Conservation (phyloP, 2,329 filamentous ascomycete genomes). For the Penicillium brasilianum region DNA sequence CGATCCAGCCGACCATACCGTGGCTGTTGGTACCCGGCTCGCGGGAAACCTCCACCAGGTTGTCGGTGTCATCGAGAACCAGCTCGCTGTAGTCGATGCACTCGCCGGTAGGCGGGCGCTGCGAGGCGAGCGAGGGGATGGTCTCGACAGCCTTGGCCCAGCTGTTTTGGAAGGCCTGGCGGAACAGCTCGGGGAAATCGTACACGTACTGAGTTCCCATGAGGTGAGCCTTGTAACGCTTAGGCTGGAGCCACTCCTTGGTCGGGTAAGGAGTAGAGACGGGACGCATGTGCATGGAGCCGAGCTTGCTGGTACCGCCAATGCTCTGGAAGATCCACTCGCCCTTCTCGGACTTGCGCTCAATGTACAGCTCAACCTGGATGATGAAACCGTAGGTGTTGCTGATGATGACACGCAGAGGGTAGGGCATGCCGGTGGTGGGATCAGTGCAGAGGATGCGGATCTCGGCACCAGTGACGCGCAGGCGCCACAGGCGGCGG, state of each 20-base stretch:
- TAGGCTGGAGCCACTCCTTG: slow-evolving; percentile 98
- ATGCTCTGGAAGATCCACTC: slow-evolving; percentile 99
- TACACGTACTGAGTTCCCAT: slow-evolving; percentile 99
- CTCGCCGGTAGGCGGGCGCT: slow-evolving; percentile 83
- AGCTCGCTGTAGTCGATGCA: slow-evolving; percentile 95
- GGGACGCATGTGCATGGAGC: slow-evolving; percentile 89
- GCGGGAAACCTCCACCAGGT: slow-evolving; percentile 87
- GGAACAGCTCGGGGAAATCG: slow-evolving; percentile 99
- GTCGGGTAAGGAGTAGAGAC: slow-evolving; percentile 93
- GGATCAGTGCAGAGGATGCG: slow-evolving; percentile 97
- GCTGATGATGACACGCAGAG: slow-evolving; percentile 92
- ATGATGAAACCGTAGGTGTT: slow-evolving; percentile 99
- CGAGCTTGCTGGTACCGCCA: slow-evolving; percentile 91
- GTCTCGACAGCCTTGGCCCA: slow-evolving; percentile 79
- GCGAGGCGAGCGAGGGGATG: slow-evolving; percentile 74
- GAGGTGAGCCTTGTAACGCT: slow-evolving; percentile 98
- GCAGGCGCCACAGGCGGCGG: slow-evolving; percentile 90
- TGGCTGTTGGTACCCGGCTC: slow-evolving; percentile 94
- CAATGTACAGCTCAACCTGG: slow-evolving; percentile 95
- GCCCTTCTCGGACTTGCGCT: slow-evolving; percentile 96
- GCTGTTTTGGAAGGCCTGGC: slow-evolving; percentile 94
- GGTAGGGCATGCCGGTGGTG: slow-evolving; percentile 79
- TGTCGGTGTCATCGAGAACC: slow-evolving; percentile 92
- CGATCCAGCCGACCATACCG: slow-evolving; percentile 98
- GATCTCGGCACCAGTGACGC: slow-evolving; percentile 96